Conservation (phyloP, 2,329 filamentous ascomycete genomes). For the Epichloe sp. region DNA sequence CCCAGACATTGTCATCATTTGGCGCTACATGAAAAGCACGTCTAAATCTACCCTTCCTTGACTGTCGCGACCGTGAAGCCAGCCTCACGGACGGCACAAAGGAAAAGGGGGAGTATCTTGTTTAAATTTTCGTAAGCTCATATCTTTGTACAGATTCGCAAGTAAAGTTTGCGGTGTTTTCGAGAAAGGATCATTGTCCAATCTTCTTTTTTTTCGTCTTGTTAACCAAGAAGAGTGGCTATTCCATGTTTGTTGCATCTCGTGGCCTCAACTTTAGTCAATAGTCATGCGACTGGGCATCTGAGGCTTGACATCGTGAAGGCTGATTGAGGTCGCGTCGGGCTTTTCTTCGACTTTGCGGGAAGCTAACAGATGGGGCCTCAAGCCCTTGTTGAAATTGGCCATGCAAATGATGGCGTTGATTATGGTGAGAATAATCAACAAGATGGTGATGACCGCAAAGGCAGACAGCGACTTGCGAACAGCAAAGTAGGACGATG, state of each 20-base stretch:
- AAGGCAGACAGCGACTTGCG: conserved; percentile 83
- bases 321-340: conserved; percentile 41
- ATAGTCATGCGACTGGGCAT: conserved; percentile 48
- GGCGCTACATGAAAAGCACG: not conserved
- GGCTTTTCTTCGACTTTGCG: conserved; percentile 38
- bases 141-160: conserved; percentile 5
- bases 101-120: not conserved
- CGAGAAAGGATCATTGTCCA: not conserved
- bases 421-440: conserved; percentile 78
- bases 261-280: conserved; percentile 29
- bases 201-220: not conserved
- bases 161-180: conserved; percentile 1
- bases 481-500: conserved; percentile 58
- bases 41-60: not conserved
- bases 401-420: conserved; percentile 77
- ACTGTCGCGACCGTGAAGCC: not conserved
- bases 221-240: not conserved
- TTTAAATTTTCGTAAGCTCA: conserved; percentile 2
- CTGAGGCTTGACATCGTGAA: conserved; percentile 43
- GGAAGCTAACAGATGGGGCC: conserved; percentile 61
- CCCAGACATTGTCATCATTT: not conserved
- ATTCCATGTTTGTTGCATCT: not conserved
- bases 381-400: conserved; percentile 85
- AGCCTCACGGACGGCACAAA: not conserved
- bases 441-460: conserved; percentile 77